phyloP scores from a whole-genome alignment of 768 basidiomycete genomes.

The Leccinum variicolor region DNA sequence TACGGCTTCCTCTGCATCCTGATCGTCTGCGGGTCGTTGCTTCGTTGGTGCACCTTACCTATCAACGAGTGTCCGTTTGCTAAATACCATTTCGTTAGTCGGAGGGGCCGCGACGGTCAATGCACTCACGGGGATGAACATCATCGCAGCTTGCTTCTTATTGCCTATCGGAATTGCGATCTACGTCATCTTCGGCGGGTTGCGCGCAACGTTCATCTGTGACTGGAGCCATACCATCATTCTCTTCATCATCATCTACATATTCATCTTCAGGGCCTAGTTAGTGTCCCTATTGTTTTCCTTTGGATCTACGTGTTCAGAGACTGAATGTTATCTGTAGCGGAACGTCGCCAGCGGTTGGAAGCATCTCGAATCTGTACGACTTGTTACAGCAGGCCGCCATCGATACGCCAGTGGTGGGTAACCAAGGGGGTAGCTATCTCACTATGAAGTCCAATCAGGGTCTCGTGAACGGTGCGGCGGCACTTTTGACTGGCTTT shows the following conservation, averaged over 20 bases:
- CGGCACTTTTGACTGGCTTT: constrained; percentile 39
- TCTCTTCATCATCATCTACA: constrained; percentile 39
- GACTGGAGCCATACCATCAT: constrained; percentile 46
- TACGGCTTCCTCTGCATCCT: constrained; percentile 51
- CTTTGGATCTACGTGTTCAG: neutral
- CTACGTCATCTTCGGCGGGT: constrained; percentile 40
- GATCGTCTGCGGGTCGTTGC: constrained; percentile 47
- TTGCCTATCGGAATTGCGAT: constrained; percentile 44
- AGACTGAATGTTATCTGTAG: constrained; percentile 16
- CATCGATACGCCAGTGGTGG: constrained; percentile 41
- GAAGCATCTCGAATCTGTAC: constrained; percentile 41
- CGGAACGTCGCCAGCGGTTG: constrained; percentile 36
- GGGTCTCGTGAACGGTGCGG: constrained; percentile 41
- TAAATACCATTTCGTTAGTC: constrained; percentile 21
- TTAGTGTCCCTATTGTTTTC: constrained; percentile 11
- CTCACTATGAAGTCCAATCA: constrained; percentile 54
- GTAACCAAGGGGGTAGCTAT: constrained; percentile 51
- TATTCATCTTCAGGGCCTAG: constrained; percentile 33
- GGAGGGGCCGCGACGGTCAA: constrained; percentile 46
- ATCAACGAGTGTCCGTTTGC: neutral
- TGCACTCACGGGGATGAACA: constrained; percentile 44
- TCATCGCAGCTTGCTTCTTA: constrained; percentile 42
- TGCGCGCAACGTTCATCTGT: constrained; percentile 45
- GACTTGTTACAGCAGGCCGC: constrained; percentile 47
- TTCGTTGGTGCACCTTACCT: constrained; percentile 33